These are phyloP conservation scores for Blastomyces emzantsi DNA, from an alignment of 2,329 filamentous ascomycete genomes.

Conservation along the genomic window DNA sequence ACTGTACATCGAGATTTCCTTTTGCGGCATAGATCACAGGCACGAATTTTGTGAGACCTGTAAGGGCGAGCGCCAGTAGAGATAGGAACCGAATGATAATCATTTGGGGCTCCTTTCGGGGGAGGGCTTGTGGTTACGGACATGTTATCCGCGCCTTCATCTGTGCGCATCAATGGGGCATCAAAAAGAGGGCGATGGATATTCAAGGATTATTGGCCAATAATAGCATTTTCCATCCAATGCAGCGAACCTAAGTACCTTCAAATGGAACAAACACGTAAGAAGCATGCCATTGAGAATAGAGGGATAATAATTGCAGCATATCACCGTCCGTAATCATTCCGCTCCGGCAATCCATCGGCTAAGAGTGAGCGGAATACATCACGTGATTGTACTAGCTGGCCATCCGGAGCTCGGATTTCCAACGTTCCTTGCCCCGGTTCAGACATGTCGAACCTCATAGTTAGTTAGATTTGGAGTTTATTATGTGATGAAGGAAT, in stretches of 20 bases:
- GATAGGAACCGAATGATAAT: slow-evolving; percentile 16
- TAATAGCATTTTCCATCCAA: neutral
- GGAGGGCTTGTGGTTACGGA: slow-evolving; percentile 1
- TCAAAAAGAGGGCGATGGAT: neutral
- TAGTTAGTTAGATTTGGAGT: no score
- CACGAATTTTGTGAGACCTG: slow-evolving; percentile 52
- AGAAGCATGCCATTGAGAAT: neutral
- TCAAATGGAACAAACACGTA: neutral
- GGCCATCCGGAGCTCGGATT: no score
- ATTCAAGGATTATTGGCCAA: neutral
- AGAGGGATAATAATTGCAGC: neutral
- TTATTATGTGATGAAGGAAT: no score
- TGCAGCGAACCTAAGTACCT: neutral
- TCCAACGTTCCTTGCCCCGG: no score
- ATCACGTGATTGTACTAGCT: neutral
- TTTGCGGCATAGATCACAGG: slow-evolving; percentile 51
- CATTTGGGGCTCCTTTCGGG: neutral
- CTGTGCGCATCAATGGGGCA: neutral
- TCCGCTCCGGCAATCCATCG: neutral
- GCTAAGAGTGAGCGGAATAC: neutral
- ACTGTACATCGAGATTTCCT: slow-evolving; percentile 55
- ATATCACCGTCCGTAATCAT: neutral
- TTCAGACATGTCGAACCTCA: no score
- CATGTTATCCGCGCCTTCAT: slow-evolving; percentile 1
- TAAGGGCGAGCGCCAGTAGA: slow-evolving; percentile 46